Base-by-base conservation (phyloP, 768 basidiomycete genomes). In the Rhizopogon vesiculosus region DNA sequence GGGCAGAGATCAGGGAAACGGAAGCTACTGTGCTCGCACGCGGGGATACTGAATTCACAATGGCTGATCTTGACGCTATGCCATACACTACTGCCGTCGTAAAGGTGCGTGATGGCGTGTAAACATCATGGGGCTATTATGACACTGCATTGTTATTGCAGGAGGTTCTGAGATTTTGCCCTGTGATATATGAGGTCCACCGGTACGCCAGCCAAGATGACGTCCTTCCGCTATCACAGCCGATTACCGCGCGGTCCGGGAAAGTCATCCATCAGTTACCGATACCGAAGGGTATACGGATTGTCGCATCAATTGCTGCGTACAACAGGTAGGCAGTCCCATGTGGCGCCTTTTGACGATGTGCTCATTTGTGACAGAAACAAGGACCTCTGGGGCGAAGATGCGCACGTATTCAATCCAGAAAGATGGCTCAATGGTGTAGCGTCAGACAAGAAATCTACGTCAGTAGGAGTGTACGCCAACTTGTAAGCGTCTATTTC, bases 191-290 rank as follows among this genome's bases (percentile, higher is more conserved):
- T 43, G 75, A 78, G 12, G 76, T 76, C 25, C 75, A 78, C 45
- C 78, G 86, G 25, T 68, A 77, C 53, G 74, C 84, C 0, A 70
- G 67, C 1, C 66, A 69, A 18, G 84, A 88, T 57, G 80, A 85
- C 54, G 64, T 83, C 31, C 64, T 89, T 18, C 84, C 87, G 0
- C 76, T 89, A 33, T 78, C 80, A 7, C 75, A 68, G 53, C 81
- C 83, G 1, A 74, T 84, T 45, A 69, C 59, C 51, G 78, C 75
- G 3, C 69, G 68, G 22, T 73, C 74, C 2, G 84, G 83, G 5
- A 69, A 76, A 55, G 53, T 69, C 13, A 63, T 80, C 41, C 65
- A 62, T 8, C 70, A 79, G 52, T 48, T 85, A 7, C 72, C 76
- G 3, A 69, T 86, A 18, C 75, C 79, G 0, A 77, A 79, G 57